A percentile compares a stretch with the other conserved stretches of the same genome.
These are phyloP conservation scores for Sporothrix humicola DNA, from an alignment of 2,329 filamentous ascomycete species.

Conservation along the genomic window DNA sequence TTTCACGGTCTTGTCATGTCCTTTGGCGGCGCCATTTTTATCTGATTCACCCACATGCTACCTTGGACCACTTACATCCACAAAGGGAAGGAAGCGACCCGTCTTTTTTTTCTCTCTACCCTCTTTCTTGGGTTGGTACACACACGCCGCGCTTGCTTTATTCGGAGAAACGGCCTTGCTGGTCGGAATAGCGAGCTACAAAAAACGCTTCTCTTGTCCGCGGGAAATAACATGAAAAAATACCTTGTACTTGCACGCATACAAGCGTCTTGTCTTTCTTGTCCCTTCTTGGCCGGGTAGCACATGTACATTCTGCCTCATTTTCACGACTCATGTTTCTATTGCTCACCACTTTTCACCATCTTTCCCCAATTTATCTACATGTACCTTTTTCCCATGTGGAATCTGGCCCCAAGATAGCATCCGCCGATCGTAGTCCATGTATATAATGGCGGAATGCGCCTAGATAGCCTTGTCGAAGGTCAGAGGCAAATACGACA, in stretches of 20 bases:
- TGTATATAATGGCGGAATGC: slow-evolving; percentile 24
- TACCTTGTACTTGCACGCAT: not conserved
- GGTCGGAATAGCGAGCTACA: slow-evolving; percentile 21
- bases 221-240: slow-evolving; percentile 24
- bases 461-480: slow-evolving; percentile 19
- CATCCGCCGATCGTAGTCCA: not conserved
- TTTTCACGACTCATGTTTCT: too few species aligned
- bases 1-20: not conserved
- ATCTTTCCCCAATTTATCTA: too few species aligned
- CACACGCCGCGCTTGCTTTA: not conserved
- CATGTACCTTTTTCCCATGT: not conserved
- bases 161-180: slow-evolving; percentile 26
- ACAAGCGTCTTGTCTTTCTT: not conserved
- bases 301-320: too few species aligned
- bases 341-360: too few species aligned
- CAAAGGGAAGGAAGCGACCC: not conserved
- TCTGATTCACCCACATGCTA: not conserved
- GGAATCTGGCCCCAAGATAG: slow-evolving; percentile 1
- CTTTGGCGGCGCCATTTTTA: not conserved
- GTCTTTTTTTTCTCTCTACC: not conserved
- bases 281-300: not conserved
- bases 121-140: not conserved
- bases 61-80: slow-evolving; percentile 8
- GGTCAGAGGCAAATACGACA: not conserved
- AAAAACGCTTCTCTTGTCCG: slow-evolving; percentile 18